These are phyloP conservation scores for Lepidium africanum DNA, from an alignment of 345 rosid species.

Conservation along the genomic window DNA sequence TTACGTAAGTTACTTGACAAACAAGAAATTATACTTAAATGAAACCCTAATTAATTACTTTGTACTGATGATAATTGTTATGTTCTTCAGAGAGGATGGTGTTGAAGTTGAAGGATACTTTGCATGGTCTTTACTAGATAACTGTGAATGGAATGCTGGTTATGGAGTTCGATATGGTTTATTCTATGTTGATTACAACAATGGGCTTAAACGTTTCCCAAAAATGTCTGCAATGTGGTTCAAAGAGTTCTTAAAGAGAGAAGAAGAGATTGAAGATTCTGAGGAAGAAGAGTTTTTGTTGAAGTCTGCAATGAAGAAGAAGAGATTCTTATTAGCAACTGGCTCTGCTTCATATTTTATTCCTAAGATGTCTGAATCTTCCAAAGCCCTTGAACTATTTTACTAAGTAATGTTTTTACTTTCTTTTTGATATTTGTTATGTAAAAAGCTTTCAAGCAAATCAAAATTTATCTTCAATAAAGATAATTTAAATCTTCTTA, in stretches of 20 bases:
- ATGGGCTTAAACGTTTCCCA: constrained; percentile 50
- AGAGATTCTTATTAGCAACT: constrained; percentile 24
- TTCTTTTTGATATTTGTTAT: neutral
- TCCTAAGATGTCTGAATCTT: constrained; percentile 31
- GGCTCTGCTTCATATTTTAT: constrained; percentile 22
- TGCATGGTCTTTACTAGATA: constrained; percentile 57
- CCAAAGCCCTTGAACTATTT: constrained; percentile 22
- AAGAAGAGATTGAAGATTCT: constrained; percentile 22
- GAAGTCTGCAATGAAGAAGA: constrained; percentile 15
- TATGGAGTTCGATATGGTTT: constrained; percentile 46
- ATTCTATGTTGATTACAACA: constrained; percentile 40
- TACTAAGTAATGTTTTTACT: neutral
- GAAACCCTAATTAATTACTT: neutral
- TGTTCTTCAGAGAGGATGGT: constrained; percentile 34
- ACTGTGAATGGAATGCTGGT: constrained; percentile 56
- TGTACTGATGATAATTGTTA: neutral
- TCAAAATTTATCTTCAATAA: constrained; percentile 9
- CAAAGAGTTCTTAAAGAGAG: constrained; percentile 39
- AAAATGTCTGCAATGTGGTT: constrained; percentile 66
- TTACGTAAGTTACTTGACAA: constrained; percentile 13
- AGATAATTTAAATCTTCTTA: neutral
- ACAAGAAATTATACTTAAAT: neutral
- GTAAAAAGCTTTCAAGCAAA: constrained; percentile 5
- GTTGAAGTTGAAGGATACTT: constrained; percentile 48
- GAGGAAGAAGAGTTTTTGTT: constrained; percentile 16